phyloP scores from a whole-genome alignment of 257 asterid species.

The Hygrophila difformis region DNA sequence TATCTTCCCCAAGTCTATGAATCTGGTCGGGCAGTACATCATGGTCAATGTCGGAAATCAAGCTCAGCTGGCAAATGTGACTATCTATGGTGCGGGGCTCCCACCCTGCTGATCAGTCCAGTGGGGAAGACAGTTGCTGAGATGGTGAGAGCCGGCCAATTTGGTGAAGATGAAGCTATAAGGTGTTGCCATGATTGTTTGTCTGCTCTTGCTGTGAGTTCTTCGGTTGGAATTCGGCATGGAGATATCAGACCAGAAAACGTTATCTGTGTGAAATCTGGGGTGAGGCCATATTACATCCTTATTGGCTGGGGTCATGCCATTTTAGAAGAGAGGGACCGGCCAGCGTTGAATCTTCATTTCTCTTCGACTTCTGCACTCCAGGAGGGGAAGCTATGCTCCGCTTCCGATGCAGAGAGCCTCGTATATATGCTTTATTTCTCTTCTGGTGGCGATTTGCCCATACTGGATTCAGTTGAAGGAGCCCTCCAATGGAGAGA shows the following conservation, averaged over 20 bases:
- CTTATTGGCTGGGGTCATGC: slow-evolving; percentile 98
- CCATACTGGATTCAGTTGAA: slow-evolving; percentile 87
- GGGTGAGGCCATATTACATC: slow-evolving; percentile 45
- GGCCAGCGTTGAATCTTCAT: slow-evolving; percentile 84
- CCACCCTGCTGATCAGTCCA: slow-evolving; percentile 69
- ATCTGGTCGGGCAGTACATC: slow-evolving; percentile 83
- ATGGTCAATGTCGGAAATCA: slow-evolving; percentile 60
- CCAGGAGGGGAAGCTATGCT: slow-evolving; percentile 86
- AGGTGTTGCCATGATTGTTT: slow-evolving; percentile 92
- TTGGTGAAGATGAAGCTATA: slow-evolving; percentile 63
- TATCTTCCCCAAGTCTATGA: slow-evolving; percentile 65
- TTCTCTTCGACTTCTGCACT: slow-evolving; percentile 94
- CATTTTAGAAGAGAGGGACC: slow-evolving; percentile 87
- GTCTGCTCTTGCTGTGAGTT: slow-evolving; percentile 63
- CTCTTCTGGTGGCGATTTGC: slow-evolving; percentile 64
- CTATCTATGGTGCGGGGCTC: slow-evolving; percentile 86
- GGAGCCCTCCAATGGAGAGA: slow-evolving; percentile 97
- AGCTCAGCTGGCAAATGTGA: slow-evolving; percentile 56
- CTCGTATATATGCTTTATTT: slow-evolving; percentile 79
- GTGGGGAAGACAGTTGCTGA: slow-evolving; percentile 72
- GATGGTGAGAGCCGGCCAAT: slow-evolving; percentile 62
- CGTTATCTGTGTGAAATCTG: slow-evolving; percentile 50
- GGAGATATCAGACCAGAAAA: slow-evolving; percentile 94
- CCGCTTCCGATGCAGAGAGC: slow-evolving; percentile 98
- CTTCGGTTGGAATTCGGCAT: slow-evolving; percentile 83